Percentiles rank a stretch among this genome's conserved stretches.
phyloP scores from a whole-genome alignment of 495 filamentous ascomycete genomes.

The Platismatia glauca region DNA sequence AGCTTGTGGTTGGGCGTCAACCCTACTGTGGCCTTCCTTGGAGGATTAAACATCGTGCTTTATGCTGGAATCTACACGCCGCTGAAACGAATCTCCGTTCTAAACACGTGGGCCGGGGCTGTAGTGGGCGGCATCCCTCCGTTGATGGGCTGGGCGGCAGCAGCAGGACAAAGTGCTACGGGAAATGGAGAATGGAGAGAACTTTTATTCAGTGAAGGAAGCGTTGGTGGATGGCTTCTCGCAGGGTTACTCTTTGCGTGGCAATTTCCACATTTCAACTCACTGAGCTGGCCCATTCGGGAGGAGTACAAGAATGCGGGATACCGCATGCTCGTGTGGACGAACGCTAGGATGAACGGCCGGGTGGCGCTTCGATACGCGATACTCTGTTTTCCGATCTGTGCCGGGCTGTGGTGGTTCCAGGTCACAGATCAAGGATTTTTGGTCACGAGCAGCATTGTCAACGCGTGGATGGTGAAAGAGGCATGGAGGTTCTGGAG shows the following conservation, averaged over 20 bases:
- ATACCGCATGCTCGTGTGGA: constrained; percentile 85
- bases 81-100: constrained; percentile 72
- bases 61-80: constrained; percentile 93
- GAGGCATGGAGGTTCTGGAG: constrained; percentile 80
- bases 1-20: constrained; percentile 85
- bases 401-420: constrained; percentile 66
- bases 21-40: constrained; percentile 80
- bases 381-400: constrained; percentile 81
- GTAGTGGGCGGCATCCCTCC: constrained; percentile 90
- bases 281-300: constrained; percentile 74
- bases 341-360: constrained; percentile 71
- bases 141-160: constrained; percentile 95
- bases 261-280: constrained; percentile 98
- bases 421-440: constrained; percentile 87
- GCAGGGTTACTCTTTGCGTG: constrained; percentile 81
- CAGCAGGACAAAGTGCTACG: constrained; percentile 77
- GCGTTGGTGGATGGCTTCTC: constrained; percentile 81
- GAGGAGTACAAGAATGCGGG: constrained; percentile 85
- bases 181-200: constrained; percentile 66
- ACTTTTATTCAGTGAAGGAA: constrained; percentile 60
- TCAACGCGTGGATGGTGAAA: constrained; percentile 78
- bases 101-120: constrained; percentile 95
- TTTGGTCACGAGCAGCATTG: constrained; percentile 64
- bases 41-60: constrained; percentile 72
- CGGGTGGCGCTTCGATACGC: constrained; percentile 83